phyloP scores from a whole-genome alignment of 495 filamentous ascomycete genomes.

The Penicillium paxilli region DNA sequence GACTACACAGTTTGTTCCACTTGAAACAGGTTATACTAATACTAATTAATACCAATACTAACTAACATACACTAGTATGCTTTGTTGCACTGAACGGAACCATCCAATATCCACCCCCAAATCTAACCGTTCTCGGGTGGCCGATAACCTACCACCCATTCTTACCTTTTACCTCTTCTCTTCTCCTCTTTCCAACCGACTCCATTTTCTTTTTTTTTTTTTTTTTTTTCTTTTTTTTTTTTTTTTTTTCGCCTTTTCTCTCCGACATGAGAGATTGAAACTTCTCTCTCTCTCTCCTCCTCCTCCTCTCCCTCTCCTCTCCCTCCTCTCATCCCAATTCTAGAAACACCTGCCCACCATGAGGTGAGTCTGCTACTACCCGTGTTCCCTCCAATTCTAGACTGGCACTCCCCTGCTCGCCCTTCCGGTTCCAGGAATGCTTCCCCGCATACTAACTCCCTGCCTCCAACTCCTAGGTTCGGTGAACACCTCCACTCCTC shows the following conservation, averaged over 20 bases:
- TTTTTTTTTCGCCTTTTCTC: slow-evolving; percentile 3
- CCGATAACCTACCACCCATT: slow-evolving; percentile 12
- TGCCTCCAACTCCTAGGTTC: slow-evolving; percentile 65
- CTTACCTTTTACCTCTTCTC: slow-evolving; percentile 1
- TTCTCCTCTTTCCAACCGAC: too few relatives aligned
- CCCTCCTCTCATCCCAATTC: neutral
- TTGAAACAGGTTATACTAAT: too few relatives aligned
- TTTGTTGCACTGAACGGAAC: neutral
- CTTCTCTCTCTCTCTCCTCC: too few relatives aligned
- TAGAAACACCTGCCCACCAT: slow-evolving; percentile 23
- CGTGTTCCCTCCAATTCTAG: neutral
- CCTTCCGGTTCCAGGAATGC: slow-evolving; percentile 1
- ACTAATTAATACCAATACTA: too few relatives aligned
- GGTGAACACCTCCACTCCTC: slow-evolving; percentile 92
- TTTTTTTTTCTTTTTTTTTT: too few relatives aligned
- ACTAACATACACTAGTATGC: too few relatives aligned
- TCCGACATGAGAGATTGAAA: slow-evolving; percentile 24
- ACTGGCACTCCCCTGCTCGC: too few relatives aligned
- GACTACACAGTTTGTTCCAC: too few relatives aligned
- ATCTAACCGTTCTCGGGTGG: slow-evolving; percentile 17
- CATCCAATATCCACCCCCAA: neutral
- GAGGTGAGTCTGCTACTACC: slow-evolving; percentile 17
- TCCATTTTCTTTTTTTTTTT: too few relatives aligned
- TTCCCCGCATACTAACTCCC: slow-evolving; percentile 9
- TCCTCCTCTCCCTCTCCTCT: too few relatives aligned